Conservation (phyloP, 176 grass and related monocot species). For the Pontederia crassipes region DNA sequence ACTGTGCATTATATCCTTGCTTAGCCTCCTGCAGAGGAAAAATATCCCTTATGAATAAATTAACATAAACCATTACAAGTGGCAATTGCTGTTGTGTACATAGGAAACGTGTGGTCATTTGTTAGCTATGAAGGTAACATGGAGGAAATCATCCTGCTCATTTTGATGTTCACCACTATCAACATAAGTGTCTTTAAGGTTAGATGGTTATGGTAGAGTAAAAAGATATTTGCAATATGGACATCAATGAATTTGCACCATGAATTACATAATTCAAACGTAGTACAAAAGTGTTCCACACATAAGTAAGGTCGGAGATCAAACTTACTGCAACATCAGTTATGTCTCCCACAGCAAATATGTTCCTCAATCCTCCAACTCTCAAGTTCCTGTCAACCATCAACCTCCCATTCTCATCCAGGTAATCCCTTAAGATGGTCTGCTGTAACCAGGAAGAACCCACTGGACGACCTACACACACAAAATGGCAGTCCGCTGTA, state of each 20-base stretch:
- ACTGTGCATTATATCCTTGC: conserved; percentile 48
- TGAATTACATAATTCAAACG: not conserved
- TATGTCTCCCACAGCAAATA: conserved; percentile 65
- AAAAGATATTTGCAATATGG: no score
- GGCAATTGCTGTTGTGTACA: not conserved
- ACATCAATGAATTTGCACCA: no score
- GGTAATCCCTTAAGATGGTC: conserved; percentile 22
- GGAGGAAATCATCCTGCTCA: no score
- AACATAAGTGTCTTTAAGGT: no score
- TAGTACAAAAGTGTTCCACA: no score
- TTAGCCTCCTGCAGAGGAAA: conserved; percentile 27
- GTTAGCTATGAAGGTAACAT: no score
- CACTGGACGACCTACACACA: conserved; percentile 30
- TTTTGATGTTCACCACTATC: no score
- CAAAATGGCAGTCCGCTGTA: conserved; percentile 33
- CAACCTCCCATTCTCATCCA: conserved; percentile 17
- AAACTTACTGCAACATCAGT: conserved; percentile 25
- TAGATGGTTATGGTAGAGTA: no score
- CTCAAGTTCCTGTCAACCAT: conserved; percentile 40
- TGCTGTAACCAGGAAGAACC: conserved; percentile 35
- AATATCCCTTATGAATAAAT: not conserved
- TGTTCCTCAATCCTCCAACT: conserved; percentile 32
- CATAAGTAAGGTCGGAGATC: not conserved
- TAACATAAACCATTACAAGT: not conserved
- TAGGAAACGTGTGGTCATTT: no score